Evolutionary conservation across 768 basidiomycete species (phyloP).

Genomic region (Tulasnella calospora): DNA sequence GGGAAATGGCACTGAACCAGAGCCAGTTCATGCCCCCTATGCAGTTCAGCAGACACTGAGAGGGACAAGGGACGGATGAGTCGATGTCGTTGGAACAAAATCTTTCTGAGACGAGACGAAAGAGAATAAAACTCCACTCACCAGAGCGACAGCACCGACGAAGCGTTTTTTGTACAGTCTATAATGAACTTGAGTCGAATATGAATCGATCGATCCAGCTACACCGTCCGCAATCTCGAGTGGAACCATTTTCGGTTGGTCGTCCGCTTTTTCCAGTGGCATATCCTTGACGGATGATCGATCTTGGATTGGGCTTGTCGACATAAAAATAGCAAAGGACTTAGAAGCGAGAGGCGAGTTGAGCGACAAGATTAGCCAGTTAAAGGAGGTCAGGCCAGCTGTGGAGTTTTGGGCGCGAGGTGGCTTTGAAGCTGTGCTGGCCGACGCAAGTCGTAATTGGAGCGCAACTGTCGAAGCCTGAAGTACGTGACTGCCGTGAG

Average conservation of each 20-base stretch:
- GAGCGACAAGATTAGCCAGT: background rate
- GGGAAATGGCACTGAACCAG: constrained; percentile 83
- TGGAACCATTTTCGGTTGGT: background rate
- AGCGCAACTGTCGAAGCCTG: background rate
- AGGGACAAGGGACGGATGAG: constrained; percentile 31
- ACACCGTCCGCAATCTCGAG: background rate
- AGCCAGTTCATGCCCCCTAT: constrained; percentile 63
- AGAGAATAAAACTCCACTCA: constrained; percentile 34
- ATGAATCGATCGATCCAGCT: constrained; percentile 1
- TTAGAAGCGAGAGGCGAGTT: background rate
- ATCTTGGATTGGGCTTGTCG: background rate
- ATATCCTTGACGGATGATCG: background rate
- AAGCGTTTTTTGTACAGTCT: constrained; percentile 68
- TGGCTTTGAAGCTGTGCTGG: background rate
- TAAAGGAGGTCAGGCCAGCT: background rate
- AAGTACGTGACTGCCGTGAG: background rate
- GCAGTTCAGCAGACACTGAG: constrained; percentile 47
- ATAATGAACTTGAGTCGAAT: constrained; percentile 38
- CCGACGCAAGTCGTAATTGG: background rate
- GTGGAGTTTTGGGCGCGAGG: background rate
- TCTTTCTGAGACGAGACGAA: background rate
- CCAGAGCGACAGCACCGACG: constrained; percentile 58
- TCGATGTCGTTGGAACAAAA: background rate
- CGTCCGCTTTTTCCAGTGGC: background rate
- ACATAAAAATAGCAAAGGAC: background rate